Conservation (phyloP, 2,329 filamentous ascomycete genomes). For the Xylaria sp. region DNA sequence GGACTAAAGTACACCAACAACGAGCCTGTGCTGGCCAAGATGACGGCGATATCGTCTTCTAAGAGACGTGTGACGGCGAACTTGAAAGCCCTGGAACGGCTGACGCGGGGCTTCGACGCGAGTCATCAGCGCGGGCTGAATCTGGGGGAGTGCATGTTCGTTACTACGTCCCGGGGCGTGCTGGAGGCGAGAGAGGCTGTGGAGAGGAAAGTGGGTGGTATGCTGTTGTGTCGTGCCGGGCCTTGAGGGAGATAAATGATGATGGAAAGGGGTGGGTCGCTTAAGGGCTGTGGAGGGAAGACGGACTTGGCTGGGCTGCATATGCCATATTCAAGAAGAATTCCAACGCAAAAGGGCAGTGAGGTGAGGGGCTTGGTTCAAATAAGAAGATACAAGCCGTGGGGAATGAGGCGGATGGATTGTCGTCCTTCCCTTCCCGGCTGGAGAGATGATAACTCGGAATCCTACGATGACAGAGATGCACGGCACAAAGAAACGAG, state of each 20-base stretch:
- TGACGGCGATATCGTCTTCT: slow-evolving; percentile 74
- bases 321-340: too few relatives aligned
- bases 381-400: too few relatives aligned
- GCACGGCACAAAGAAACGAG: background rate
- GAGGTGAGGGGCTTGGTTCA: too few relatives aligned
- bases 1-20: slow-evolving; percentile 90
- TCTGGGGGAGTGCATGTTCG: slow-evolving; percentile 81
- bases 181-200: slow-evolving; percentile 84
- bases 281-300: background rate
- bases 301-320: too few relatives aligned
- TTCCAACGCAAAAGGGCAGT: too few relatives aligned
- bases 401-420: too few relatives aligned
- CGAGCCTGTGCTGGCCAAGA: slow-evolving; percentile 74
- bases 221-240: slow-evolving; percentile 73
- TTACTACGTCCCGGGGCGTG: slow-evolving; percentile 78
- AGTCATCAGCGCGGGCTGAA: slow-evolving; percentile 69
- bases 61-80: slow-evolving; percentile 73
- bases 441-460: too few relatives aligned
- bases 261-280: background rate
- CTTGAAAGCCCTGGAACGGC: slow-evolving; percentile 63
- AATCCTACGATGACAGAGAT: too few relatives aligned
- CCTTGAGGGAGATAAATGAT: slow-evolving; percentile 22
- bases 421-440: too few relatives aligned
- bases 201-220: slow-evolving; percentile 78
- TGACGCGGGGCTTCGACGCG: slow-evolving; percentile 72